Evolutionary conservation across 2,329 filamentous ascomycete genomes (phyloP), one percentile per base, ranked within the genome.

Genomic region (Thelonectria discophora): DNA sequence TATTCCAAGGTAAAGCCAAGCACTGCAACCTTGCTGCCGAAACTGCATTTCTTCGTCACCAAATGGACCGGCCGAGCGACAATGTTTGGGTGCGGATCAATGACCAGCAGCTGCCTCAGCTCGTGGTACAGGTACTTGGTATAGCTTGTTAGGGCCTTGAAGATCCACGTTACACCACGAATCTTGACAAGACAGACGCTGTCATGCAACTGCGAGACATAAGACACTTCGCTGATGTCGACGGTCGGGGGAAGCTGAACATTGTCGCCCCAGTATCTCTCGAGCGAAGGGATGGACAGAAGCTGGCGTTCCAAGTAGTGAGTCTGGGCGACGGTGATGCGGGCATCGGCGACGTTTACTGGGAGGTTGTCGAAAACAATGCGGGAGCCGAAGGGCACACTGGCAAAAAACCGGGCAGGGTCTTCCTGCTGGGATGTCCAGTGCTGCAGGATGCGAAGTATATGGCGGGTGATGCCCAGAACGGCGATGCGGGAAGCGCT

Each of bases 121-220:
- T 89, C 86, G 66, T 88, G 84, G 69, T 88, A 88, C 39, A 89
- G 76, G 68, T 84, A 88, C 68, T 87, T 87, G 62, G 84, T 79
- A 64, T 81, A 82, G 73, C 83, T 85, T 2, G 82, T 84, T 43
- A 88, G 72, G 3, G 84, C 83, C 70, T 89, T 89, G 73, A 89
- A 81, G 58, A 87, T 82, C 77, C 81, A 83, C 2, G 78, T 72
- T 49, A 75, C 68, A 7, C 73, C 76, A 18, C 74, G 65, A 42
- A 83, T 76, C 32, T 76, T 74, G 46, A 88, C 84, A 13, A 87
- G 75, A 58, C 83, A 86, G 46, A 88, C 82, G 62, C 85, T 87
- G 68, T 88, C 86, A 65, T 88, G 83, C 17, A 88, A 74, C 71
- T 88, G 83, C 18, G 78, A 77, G 61, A 84, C 69, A 48, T 87